These are phyloP conservation scores for Claviceps purpurea DNA, from an alignment of 2,329 filamentous ascomycete species.

Conservation along the genomic window DNA sequence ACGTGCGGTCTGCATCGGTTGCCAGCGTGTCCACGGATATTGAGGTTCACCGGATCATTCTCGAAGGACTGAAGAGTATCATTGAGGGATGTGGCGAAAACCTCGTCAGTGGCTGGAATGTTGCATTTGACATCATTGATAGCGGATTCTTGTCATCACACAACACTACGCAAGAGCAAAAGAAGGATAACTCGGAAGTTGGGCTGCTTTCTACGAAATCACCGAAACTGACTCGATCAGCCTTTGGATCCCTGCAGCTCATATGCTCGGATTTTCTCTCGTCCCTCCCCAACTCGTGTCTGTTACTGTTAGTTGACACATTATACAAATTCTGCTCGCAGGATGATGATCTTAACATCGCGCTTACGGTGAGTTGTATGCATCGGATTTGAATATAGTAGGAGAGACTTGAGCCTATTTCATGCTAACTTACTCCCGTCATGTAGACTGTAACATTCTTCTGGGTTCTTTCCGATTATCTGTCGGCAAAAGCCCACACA, in stretches of 20 bases:
- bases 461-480: slow-evolving; percentile 86
- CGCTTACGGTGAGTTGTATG: slow-evolving; percentile 55
- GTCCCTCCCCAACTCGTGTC: slow-evolving; percentile 57
- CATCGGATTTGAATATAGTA: background rate
- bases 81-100: slow-evolving; percentile 82
- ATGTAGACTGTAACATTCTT: slow-evolving; percentile 77
- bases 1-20: slow-evolving; percentile 39
- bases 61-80: slow-evolving; percentile 69
- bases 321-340: slow-evolving; percentile 84
- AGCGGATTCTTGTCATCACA: slow-evolving; percentile 54
- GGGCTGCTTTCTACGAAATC: slow-evolving; percentile 42
- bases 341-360: slow-evolving; percentile 86
- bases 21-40: slow-evolving; percentile 51
- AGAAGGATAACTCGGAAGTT: slow-evolving; percentile 13
- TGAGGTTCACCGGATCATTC: slow-evolving; percentile 65
- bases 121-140: slow-evolving; percentile 72
- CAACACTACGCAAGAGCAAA: slow-evolving; percentile 18
- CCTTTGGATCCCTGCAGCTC: slow-evolving; percentile 81
- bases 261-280: slow-evolving; percentile 89
- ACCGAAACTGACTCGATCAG: slow-evolving; percentile 64
- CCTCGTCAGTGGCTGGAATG: slow-evolving; percentile 70
- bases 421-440: background rate
- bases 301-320: slow-evolving; percentile 68
- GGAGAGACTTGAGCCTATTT: too few species aligned
- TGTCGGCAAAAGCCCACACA: slow-evolving; percentile 47